Base-by-base conservation (phyloP, 1,284 basidiomycete genomes). In the Agroathelia rolfsii region DNA sequence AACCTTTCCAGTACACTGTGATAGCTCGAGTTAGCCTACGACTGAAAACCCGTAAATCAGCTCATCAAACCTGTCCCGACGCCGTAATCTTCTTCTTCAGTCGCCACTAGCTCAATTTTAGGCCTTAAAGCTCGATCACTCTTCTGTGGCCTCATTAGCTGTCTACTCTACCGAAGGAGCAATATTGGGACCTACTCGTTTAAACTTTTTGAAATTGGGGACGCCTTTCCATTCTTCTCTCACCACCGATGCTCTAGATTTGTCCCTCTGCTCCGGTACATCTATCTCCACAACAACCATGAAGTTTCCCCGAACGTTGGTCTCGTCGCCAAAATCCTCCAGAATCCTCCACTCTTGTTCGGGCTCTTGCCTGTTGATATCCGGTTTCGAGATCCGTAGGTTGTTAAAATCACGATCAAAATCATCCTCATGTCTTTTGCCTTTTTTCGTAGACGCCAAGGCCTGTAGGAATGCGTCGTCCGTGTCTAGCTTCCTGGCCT, bases 161-260 rank as follows among this genome's bases (percentile, higher is more conserved):
- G 4, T 23, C 24, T 5, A 25, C 16, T 32, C 17, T 4, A 13
- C 3, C 14, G 21, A 17, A 24, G n/a, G 24, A n/a, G 3, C 23
- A 25, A 16, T 30, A 22, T 28, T 25, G 24, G 20, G 2, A 49
- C 63, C 27, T 17, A 78, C 85, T 72, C 77, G 80, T 45, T 77
- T 86, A 51, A 92, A 92, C 57, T 84, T 90, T 54, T 92, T 92
- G 56, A 80, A 90, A 50, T 92, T 79, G 2, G 74, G 73, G 38
- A 61, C 62, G 1, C 73, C 74, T 34, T 67, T 56, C 69, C 76
- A 80, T 12, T 68, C 58, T 4, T 59, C 40, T 40, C 46, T 44
- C 18, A 44, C 43, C 14, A 49, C 45, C 27, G 39, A 40, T 31
- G 35, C 38, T 32, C 36, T 36, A 26, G 22, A 26, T 33, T 32